Base-by-base conservation (phyloP, 768 basidiomycete genomes). In the Lactarius hengduanensis region DNA sequence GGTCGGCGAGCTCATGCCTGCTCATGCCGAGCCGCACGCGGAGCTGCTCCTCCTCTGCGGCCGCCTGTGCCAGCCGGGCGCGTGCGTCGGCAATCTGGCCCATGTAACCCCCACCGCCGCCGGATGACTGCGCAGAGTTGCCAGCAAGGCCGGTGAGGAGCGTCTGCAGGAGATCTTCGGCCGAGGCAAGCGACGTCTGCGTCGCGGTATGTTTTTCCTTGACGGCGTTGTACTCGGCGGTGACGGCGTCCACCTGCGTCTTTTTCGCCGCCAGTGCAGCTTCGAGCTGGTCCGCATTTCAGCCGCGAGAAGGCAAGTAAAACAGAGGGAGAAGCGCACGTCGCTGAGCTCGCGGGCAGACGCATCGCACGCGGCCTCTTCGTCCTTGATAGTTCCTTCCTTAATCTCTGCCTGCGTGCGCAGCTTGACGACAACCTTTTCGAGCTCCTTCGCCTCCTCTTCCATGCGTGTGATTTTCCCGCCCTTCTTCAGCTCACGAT, bases 161-260 rank as follows among this genome's bases (percentile, higher is more conserved):
- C 0, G 94, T 93, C 76, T 98, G 96, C 0, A 98, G 82, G n/a
- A 98, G 89, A 71, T 95, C 93, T 76, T 98, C 96, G 18, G 89
- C 84, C 22, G 86, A 90, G 16, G 83, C 74, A 10, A 96, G 82
- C 34, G 86, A 83, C 5, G 82, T 78, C 63, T 86, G 81, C 2
- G 86, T 81, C 0, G 80, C 75, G 54, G 83, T 83, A 73, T 96
- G 87, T 59, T 85, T 83, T 7, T 88, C 83, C 72, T 94, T 93
- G 64, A 92, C 79, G 10, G 78, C 78, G 61, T 81, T 80, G 76
- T 89, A 90, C 0, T 83, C 77, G 2, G 79, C 76, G 5, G 81
- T 79, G 32, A 90, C 77, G 26, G 80, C 75, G 18, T 83, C 80
- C 9, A 92, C 85, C 61, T 91, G 82, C 0, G 71, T 68, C 28